Conservation (phyloP, 441 rosid species). For the Brassica balearica region DNA sequence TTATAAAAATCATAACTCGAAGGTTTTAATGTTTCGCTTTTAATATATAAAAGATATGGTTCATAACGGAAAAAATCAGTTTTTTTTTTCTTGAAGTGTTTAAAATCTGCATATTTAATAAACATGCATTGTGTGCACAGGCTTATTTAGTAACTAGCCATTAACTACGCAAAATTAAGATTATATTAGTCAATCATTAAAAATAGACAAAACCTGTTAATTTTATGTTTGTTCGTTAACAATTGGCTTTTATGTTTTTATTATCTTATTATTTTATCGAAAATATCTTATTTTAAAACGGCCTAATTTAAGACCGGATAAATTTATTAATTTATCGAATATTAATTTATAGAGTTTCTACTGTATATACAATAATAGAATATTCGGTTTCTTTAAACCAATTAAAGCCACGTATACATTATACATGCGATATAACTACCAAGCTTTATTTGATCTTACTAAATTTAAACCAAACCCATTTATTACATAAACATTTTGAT, state of each 20-base stretch:
- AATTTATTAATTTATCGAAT: too few species aligned
- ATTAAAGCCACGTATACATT: too few species aligned
- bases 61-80: neutral
- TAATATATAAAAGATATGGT: neutral
- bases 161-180: neutral
- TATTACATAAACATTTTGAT: neutral
- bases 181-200: neutral
- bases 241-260: neutral
- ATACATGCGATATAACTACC: too few species aligned
- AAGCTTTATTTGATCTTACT: too few species aligned
- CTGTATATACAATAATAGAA: too few species aligned
- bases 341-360: too few species aligned
- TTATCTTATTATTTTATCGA: too few species aligned
- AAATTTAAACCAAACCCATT: neutral
- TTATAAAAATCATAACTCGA: too few species aligned
- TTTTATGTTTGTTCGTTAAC: neutral
- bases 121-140: neutral
- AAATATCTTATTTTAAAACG: too few species aligned
- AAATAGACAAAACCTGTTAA: neutral
- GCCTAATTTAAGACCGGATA: too few species aligned
- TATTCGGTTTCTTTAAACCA: too few species aligned
- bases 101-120: neutral
- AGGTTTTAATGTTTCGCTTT: too few species aligned
- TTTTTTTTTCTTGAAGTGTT: neutral
- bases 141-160: neutral